Evolutionary conservation across 352 stramenopile species (phyloP), one percentile per base, ranked within the genome.

Genomic region (Globisporangium abappressorium): DNA sequence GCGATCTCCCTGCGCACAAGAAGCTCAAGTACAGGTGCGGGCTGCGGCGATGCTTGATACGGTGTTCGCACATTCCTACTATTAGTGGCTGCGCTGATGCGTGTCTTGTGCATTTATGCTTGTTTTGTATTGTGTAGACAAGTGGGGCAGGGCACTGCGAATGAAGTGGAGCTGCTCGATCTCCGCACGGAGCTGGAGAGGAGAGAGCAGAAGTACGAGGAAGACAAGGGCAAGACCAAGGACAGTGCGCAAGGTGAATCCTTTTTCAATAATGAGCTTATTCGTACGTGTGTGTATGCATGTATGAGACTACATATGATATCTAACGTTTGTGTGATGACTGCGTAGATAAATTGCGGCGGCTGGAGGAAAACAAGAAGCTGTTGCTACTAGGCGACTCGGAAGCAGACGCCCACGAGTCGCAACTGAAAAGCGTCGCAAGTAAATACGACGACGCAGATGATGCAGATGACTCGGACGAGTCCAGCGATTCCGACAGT

Each of bases 371-470:
- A 60, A 94, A 93, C 73, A 92, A 94, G 65, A 92, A 93, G 65
- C 84, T 93, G 47, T 55, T 94, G 49, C 65, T 94, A 53, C 63
- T 93, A 30, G 88, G 92, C 58, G 81, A 94, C 69, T 82, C 80
- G 9, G 87, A 91, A 56, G 66, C 82, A 2, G 79, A 95, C 33
- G 82, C 90, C 58, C 80, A 82, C 24, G 89, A 97, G 73, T 90
- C 86, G 38, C 79, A 90, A 61, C 80, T 98, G 47, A 94, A 95
- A 51, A 91, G 93, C 62, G 81, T 98, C 28, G 91, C 85, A 14
- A 91, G 81, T 41, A 95, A 94, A 70, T 96, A 97, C 66, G 87
- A 98, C 66, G 91, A 97, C 67, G 79, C 81, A 65, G 96, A 98
- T 46, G 92, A 97, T 57, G 82, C 91, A 1, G 80, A 80, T 8